Conservation (phyloP, 169 alveolate genomes). For the Cryptosporidium muris region DNA sequence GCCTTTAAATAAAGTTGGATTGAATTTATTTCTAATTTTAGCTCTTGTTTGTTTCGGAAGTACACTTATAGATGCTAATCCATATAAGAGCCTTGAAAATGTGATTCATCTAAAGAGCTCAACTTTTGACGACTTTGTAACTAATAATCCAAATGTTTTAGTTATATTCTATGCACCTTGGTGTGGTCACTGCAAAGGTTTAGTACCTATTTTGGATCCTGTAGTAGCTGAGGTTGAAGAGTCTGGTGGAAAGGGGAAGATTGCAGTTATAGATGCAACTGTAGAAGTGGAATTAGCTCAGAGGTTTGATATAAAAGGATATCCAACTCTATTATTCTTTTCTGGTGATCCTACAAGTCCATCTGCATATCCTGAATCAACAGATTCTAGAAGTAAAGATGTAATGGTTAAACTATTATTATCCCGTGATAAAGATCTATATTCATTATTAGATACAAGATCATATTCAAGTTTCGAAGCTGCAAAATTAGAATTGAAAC, state of each 20-base stretch:
- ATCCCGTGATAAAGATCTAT: constrained; percentile 14
- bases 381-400: constrained; percentile 9
- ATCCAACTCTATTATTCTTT: constrained; percentile 27
- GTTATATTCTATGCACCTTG: constrained; percentile 30
- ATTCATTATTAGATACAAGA: constrained; percentile 12
- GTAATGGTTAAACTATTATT: constrained; percentile 25
- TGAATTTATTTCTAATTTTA: too few species aligned
- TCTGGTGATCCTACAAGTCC: not conserved
- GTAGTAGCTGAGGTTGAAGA: constrained; percentile 2
- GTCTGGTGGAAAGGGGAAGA: constrained; percentile 26
- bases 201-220: constrained; percentile 8
- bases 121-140: constrained; percentile 17
- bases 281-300: not conserved
- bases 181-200: not conserved
- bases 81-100: not conserved
- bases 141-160: not conserved
- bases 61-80: too few species aligned
- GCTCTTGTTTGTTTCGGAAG: too few species aligned
- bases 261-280: not conserved
- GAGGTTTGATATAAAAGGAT: not conserved
- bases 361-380: constrained; percentile 20
- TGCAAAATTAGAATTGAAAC: constrained; percentile 15
- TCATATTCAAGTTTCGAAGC: constrained; percentile 9
- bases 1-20: too few species aligned
- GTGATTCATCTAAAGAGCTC: constrained; percentile 3